Base-by-base conservation (phyloP, 2,329 filamentous ascomycete species). In the Claviceps sp. region DNA sequence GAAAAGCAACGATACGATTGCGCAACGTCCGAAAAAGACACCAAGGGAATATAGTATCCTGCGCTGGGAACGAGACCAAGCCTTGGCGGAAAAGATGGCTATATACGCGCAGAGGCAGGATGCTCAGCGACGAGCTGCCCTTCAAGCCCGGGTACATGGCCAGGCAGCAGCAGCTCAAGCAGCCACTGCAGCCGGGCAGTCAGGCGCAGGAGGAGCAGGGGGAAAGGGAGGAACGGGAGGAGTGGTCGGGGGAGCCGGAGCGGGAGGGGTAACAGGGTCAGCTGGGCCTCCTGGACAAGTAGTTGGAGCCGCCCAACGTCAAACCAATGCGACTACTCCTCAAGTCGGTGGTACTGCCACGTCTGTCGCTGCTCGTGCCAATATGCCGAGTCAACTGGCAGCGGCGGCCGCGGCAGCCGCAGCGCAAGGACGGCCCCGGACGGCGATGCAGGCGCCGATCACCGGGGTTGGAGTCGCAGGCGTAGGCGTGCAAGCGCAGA, bases 21-120 rank as follows among this genome's bases (percentile, higher is more conserved):
- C 74, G 47, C 72, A 70, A 49, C 67, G 69, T 59, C 77, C 65
- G 62, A 78, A 66, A 62, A 87, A 89, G 62, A 95, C 90, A 0
- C 93, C 93, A 0, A 80, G 87, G 60, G 89, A 97, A 58, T 95
- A 96, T 65, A 96, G 90, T 63, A 77, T 87, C 50, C 76, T 96
- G 63, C 89, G 93, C 59, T 84, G 85, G 70, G 91, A 97, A 63
- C 81, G 88, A 45, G 91, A 97, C 60, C 76, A 90, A 62, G 75
- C 76, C 56, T 62, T 84, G 52, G 75, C 75, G 20, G 79, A 84
- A 63, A 76, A 77, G 61, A 74, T 83, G 71, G 70, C 73, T 49
- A 71, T 75, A 55, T 73, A 72, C 57, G 70, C 73, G 50, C 73
- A 75, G 57, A 78, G 84, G 53, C 82, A 86, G 63, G 75, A 85